Evolutionary conservation across 1,139 yeast species (phyloP).

Genomic region (Pichiaceae sp.): DNA sequence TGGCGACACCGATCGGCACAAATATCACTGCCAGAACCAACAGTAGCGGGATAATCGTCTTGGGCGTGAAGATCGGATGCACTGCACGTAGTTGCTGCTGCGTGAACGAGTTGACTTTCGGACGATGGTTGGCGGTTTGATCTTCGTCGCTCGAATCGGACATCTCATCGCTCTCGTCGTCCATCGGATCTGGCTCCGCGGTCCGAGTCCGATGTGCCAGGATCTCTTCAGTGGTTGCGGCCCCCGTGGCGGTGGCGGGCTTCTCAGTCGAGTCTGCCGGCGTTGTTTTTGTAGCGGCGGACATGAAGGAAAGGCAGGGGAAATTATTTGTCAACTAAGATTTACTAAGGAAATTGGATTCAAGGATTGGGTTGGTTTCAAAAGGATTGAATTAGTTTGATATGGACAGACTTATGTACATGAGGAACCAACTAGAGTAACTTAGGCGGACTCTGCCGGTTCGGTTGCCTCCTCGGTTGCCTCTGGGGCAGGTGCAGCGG

Average conservation of each 20-base stretch:
- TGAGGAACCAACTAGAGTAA: too few species aligned
- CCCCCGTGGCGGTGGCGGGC: background rate
- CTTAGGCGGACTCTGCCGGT: too few species aligned
- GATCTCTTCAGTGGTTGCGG: background rate
- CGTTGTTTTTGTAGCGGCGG: background rate
- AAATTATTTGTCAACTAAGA: too few species aligned
- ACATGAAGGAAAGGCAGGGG: too few species aligned
- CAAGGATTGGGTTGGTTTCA: too few species aligned
- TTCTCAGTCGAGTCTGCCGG: too few species aligned
- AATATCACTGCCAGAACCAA: constrained; percentile 70
- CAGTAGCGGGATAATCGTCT: constrained; percentile 77
- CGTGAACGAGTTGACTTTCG: constrained; percentile 55
- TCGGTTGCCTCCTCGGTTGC: too few species aligned
- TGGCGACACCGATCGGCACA: constrained; percentile 87
- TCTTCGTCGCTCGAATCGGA: constrained; percentile 26
- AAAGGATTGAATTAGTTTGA: too few species aligned
- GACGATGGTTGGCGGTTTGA: constrained; percentile 40
- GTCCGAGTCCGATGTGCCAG: background rate
- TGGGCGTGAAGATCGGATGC: constrained; percentile 84
- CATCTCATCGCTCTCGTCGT: constrained; percentile 28
- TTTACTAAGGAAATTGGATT: too few species aligned
- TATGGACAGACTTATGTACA: too few species aligned
- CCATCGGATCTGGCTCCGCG: constrained; percentile 10
- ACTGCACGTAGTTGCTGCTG: constrained; percentile 53
- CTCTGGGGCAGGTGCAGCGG: background rate